Conservation (phyloP, 805 yeast species). For the Candida yuanshanica region DNA sequence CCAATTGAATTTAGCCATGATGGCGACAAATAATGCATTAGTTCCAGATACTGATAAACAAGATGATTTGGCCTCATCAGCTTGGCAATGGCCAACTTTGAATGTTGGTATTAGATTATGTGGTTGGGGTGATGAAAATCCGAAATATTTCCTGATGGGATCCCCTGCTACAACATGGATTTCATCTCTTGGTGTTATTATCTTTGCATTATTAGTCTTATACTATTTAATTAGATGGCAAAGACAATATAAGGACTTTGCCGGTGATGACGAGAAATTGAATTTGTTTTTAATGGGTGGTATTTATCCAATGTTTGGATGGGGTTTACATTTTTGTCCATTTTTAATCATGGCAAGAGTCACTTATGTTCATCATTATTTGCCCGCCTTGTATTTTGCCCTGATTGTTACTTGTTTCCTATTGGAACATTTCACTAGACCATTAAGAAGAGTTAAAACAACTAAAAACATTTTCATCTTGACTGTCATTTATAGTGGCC, state of each 20-base stretch:
- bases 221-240: conserved; percentile 57
- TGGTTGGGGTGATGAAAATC: conserved; percentile 55
- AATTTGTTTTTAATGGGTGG: conserved; percentile 64
- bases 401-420: conserved; percentile 49
- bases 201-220: conserved; percentile 39
- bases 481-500: conserved; percentile 30
- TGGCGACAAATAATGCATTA: conserved; percentile 79
- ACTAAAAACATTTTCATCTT: conserved; percentile 23
- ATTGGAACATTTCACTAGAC: conserved; percentile 37
- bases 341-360: conserved; percentile 81
- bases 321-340: conserved; percentile 75
- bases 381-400: conserved; percentile 80
- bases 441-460: conserved; percentile 16
- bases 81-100: conserved; percentile 90
- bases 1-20: conserved; percentile 77
- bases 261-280: conserved; percentile 35
- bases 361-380: conserved; percentile 79
- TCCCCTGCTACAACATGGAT: conserved; percentile 79
- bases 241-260: conserved; percentile 67
- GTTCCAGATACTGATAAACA: conserved; percentile 72
- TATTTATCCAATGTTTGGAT: conserved; percentile 71
- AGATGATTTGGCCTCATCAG: conserved; percentile 64
- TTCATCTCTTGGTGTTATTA: conserved; percentile 53
- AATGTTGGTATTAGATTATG: conserved; percentile 72
- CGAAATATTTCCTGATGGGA: conserved; percentile 65